phyloP scores from a whole-genome alignment of 345 rosid genomes.

The Turritis glabra region DNA sequence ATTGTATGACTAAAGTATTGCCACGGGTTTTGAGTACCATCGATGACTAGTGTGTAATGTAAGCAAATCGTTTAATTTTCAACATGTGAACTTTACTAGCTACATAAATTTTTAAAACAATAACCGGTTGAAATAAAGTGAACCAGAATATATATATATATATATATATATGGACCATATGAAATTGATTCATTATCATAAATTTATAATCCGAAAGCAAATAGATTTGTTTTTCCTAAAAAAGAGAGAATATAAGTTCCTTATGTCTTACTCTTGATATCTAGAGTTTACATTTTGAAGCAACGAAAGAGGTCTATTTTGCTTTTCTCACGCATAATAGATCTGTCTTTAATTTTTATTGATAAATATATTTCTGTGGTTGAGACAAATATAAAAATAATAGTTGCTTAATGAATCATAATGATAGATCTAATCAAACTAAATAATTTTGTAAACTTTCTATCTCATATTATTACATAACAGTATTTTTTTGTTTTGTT shows the following conservation, averaged over 20 bases:
- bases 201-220: constrained; percentile 14
- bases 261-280: constrained; percentile 38
- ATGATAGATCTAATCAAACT: neutral
- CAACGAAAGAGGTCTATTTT: constrained; percentile 32
- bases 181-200: constrained; percentile 1
- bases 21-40: constrained; percentile 26
- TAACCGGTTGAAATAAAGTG: neutral
- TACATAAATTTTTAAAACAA: neutral
- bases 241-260: constrained; percentile 37
- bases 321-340: constrained; percentile 30
- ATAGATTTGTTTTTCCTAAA: neutral
- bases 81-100: neutral
- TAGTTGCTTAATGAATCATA: neutral
- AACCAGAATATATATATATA: neutral
- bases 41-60: constrained; percentile 27
- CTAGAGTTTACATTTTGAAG: constrained; percentile 36
- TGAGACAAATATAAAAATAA: neutral
- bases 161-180: constrained; percentile 17
- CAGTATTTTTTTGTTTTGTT: no score
- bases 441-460: neutral
- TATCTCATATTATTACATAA: neutral
- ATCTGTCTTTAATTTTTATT: neutral
- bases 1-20: constrained; percentile 11
- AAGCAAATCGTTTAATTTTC: constrained; percentile 22
- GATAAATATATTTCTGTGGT: neutral